phyloP scores from a whole-genome alignment of 495 filamentous ascomycete species.

The Tuber borchii region DNA sequence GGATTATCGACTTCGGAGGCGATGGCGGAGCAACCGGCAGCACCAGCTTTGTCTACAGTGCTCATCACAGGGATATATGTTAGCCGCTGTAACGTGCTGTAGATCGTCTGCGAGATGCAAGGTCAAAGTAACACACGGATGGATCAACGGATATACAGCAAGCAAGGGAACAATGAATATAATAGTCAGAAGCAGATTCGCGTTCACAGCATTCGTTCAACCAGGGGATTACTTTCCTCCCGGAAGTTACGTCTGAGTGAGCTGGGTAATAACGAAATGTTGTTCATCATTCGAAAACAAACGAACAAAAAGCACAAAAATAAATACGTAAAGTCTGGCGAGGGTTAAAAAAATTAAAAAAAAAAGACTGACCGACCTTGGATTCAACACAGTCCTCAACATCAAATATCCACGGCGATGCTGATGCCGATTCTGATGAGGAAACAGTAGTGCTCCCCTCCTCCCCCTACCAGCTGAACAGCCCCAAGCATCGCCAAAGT shows the following conservation, averaged over 20 bases:
- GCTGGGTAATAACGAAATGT: constrained; percentile 35
- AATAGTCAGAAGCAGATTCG: constrained; percentile 40
- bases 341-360: constrained; percentile 6
- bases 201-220: constrained; percentile 40
- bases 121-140: constrained; percentile 1
- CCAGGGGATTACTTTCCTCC: constrained; percentile 21
- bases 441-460: not conserved
- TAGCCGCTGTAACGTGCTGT: not conserved
- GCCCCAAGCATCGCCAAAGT: not conserved
- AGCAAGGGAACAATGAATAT: not conserved
- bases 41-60: constrained; percentile 19
- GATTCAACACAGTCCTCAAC: constrained; percentile 33
- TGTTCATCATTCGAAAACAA: constrained; percentile 23
- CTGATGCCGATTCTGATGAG: constrained; percentile 4
- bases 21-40: constrained; percentile 34
- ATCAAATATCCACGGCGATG: constrained; percentile 29
- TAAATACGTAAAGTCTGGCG: not conserved
- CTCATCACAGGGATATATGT: not conserved
- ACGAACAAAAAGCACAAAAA: constrained; percentile 10
- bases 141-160: not conserved
- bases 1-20: constrained; percentile 37
- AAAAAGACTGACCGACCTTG: constrained; percentile 37
- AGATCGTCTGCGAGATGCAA: not conserved
- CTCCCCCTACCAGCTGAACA: not conserved
- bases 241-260: constrained; percentile 40